Conservation (phyloP, 2,329 filamentous ascomycete species). For the Colletotrichum tanaceti region DNA sequence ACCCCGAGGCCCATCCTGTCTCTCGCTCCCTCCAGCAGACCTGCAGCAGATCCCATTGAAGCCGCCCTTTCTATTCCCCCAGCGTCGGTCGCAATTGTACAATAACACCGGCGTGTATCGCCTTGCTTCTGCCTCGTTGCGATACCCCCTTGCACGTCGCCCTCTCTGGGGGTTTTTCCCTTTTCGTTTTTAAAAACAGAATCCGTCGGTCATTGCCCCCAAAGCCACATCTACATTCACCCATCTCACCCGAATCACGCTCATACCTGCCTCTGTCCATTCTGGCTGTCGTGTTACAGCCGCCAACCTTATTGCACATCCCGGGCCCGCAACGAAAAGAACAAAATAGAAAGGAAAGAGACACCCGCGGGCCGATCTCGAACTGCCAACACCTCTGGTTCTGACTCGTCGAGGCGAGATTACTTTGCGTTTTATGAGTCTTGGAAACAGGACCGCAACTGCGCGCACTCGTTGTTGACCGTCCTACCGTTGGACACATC, state of each 20-base stretch:
- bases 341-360: neutral
- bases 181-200: constrained; percentile 12
- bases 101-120: constrained; percentile 12
- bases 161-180: too few relatives aligned
- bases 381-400: constrained; percentile 4
- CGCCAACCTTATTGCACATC: constrained; percentile 39
- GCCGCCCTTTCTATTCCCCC: constrained; percentile 7
- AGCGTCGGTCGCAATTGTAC: constrained; percentile 7
- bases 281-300: constrained; percentile 31
- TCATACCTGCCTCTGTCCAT: neutral
- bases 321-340: constrained; percentile 21
- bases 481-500: constrained; percentile 23
- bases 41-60: constrained; percentile 13
- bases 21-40: constrained; percentile 17
- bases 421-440: constrained; percentile 33
- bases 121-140: neutral
- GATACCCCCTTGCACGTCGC: constrained; percentile 20
- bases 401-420: constrained; percentile 27
- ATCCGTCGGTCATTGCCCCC: constrained; percentile 29
- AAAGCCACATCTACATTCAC: constrained; percentile 18
- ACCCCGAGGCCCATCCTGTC: constrained; percentile 27
- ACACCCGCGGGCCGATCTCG: constrained; percentile 4
- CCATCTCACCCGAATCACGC: constrained; percentile 8
- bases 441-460: constrained; percentile 21
- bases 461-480: constrained; percentile 27